Conservation (phyloP, 371 early-diverging fungal genomes). For the Sporodiniella umbellata region DNA sequence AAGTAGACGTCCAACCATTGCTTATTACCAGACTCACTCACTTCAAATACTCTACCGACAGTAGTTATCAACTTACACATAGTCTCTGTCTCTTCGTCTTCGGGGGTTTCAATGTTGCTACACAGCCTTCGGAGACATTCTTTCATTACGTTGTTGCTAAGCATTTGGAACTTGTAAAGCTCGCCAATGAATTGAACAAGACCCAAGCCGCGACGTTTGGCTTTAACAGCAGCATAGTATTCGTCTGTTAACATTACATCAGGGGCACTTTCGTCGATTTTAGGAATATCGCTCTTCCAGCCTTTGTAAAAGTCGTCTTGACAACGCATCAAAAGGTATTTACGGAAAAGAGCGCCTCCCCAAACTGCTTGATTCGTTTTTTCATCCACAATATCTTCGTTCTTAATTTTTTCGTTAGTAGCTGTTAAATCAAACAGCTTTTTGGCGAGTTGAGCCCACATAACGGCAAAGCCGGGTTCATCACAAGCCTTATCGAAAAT, state of each 20-base stretch:
- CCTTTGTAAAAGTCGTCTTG: conserved; percentile 87
- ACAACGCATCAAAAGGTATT: conserved; percentile 86
- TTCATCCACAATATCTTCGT: conserved; percentile 36
- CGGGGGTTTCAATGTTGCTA: conserved; percentile 67
- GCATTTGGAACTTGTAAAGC: conserved; percentile 83
- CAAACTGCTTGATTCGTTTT: conserved; percentile 51
- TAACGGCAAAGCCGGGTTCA: conserved; percentile 83
- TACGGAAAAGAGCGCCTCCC: conserved; percentile 82
- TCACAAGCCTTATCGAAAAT: conserved; percentile 95
- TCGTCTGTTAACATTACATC: conserved; percentile 68
- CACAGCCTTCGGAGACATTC: conserved; percentile 79
- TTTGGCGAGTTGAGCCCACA: conserved; percentile 89
- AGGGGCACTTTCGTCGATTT: conserved; percentile 42
- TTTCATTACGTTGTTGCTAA: conserved; percentile 92
- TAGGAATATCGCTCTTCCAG: conserved; percentile 65
- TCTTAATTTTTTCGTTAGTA: conserved; percentile 40
- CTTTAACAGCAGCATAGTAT: conserved; percentile 84
- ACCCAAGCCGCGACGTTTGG: conserved; percentile 93
- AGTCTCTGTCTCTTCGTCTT: conserved; percentile 93
- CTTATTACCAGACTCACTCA: conserved; percentile 22
- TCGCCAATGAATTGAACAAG: conserved; percentile 94
- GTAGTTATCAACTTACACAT: conserved; percentile 89
- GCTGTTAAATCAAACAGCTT: conserved; percentile 58
- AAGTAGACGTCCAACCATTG: conserved; percentile 81
- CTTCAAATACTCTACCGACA: conserved; percentile 72